Evolutionary conservation across 352 stramenopile species (phyloP).

Genomic region (Aphanomyces invadans): DNA sequence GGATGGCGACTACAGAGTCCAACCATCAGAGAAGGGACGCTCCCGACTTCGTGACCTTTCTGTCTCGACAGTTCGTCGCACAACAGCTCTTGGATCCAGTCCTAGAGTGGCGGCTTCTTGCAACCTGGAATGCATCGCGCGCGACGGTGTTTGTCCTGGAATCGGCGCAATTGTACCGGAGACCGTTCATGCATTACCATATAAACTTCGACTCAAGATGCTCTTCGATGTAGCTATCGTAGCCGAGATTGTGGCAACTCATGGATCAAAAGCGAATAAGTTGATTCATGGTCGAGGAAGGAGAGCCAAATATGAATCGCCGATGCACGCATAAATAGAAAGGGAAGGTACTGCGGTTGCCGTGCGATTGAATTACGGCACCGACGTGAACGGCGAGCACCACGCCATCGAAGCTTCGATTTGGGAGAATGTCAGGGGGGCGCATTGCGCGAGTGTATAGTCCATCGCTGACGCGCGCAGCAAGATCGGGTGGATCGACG

Average conservation of each 20-base stretch:
- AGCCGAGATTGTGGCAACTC: too few species aligned
- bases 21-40: too few species aligned
- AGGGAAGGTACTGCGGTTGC: too few species aligned
- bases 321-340: too few species aligned
- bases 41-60: too few species aligned
- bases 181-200: too few species aligned
- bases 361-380: neutral
- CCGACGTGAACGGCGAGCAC: neutral
- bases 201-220: neutral
- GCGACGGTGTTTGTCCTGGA: too few species aligned
- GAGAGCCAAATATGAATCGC: neutral
- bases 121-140: neutral
- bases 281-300: neutral
- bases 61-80: too few species aligned
- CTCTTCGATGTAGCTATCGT: neutral
- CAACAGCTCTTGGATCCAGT: too few species aligned
- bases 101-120: neutral
- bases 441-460: neutral
- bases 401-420: neutral
- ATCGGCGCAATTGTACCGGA: too few species aligned
- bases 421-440: neutral
- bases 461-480: neutral
- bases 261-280: too few species aligned
- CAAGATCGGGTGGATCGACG: neutral
- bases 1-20: too few species aligned